These are phyloP conservation scores for Pelagophyceae sp. DNA, from an alignment of 352 stramenopile genomes.

Conservation along the genomic window DNA sequence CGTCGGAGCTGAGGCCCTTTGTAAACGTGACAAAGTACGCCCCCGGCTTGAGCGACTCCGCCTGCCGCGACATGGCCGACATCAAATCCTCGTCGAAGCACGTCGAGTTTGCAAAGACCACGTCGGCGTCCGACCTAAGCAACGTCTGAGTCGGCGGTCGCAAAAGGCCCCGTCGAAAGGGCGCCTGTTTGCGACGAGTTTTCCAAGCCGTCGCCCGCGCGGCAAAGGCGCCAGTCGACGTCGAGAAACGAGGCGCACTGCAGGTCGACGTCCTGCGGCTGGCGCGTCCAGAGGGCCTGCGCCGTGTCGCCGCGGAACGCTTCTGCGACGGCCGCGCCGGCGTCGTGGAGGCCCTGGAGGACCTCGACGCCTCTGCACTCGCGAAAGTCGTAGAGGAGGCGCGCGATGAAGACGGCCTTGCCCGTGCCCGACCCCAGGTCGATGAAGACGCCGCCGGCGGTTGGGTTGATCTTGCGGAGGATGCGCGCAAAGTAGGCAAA, in stretches of 20 bases:
- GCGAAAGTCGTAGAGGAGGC: conserved; percentile 43
- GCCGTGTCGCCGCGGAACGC: conserved; percentile 28
- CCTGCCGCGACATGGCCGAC: conserved; percentile 33
- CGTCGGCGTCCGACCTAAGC: conserved; percentile 45
- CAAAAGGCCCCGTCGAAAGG: conserved; percentile 10
- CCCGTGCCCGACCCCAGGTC: conserved; percentile 47
- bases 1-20: conserved; percentile 31
- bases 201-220: too few relatives aligned
- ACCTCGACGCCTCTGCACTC: conserved; percentile 48
- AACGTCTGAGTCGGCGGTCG: too few relatives aligned
- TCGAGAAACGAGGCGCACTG: conserved; percentile 10
- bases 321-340: conserved; percentile 26
- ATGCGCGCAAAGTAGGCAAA: conserved; percentile 35
- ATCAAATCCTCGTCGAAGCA: conserved; percentile 48
- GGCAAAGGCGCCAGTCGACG: conserved; percentile 9
- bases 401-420: conserved; percentile 43
- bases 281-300: conserved; percentile 8
- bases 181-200: not conserved
- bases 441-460: conserved; percentile 37
- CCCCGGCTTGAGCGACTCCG: conserved; percentile 35
- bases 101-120: conserved; percentile 51
- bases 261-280: conserved; percentile 26
- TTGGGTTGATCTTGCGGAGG: conserved; percentile 32
- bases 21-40: conserved; percentile 43
- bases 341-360: conserved; percentile 31